Conservation (phyloP, 129 eudicot species). For the Centaurea solstitialis region DNA sequence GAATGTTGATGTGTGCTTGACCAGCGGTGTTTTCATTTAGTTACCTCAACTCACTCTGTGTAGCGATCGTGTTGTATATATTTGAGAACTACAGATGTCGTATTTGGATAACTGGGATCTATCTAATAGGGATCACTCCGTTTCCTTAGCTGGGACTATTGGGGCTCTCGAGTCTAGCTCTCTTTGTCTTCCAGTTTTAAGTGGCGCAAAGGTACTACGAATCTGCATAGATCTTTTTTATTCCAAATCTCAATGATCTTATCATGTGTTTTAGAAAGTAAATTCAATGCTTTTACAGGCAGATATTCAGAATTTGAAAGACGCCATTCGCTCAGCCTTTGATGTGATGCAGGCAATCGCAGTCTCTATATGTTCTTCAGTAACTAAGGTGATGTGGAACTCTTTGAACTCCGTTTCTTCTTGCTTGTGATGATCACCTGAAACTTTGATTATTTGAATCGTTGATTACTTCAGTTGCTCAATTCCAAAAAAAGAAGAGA, state of each 20-base stretch:
- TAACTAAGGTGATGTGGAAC: constrained; percentile 45
- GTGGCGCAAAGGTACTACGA: constrained; percentile 39
- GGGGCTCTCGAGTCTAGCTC: constrained; percentile 37
- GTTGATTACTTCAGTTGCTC: too few relatives aligned
- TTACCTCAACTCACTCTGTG: not conserved
- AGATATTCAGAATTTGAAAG: constrained; percentile 54
- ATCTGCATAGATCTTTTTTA: not conserved
- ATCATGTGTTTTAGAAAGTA: not conserved
- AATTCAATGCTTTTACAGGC: constrained; percentile 48
- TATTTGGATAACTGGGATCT: constrained; percentile 34
- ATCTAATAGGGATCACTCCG: constrained; percentile 21
- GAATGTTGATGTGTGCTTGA: too few relatives aligned
- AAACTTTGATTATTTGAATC: too few relatives aligned
- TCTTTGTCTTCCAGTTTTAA: constrained; percentile 35
- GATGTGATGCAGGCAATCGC: constrained; percentile 77
- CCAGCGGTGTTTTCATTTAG: too few relatives aligned
- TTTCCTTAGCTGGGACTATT: constrained; percentile 32
- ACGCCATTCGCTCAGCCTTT: constrained; percentile 72
- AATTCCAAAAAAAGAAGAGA: too few relatives aligned
- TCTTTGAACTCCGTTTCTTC: not conserved
- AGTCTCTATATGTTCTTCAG: constrained; percentile 59
- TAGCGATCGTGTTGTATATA: not conserved
- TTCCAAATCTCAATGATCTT: not conserved
- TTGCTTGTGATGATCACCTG: not conserved
- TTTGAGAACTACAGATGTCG: constrained; percentile 23